A percentile compares a stretch with the other conserved stretches of the same genome.
These are phyloP conservation scores for Reticulascus tulasneorum DNA, from an alignment of 2,329 filamentous ascomycete genomes.

Conservation along the genomic window DNA sequence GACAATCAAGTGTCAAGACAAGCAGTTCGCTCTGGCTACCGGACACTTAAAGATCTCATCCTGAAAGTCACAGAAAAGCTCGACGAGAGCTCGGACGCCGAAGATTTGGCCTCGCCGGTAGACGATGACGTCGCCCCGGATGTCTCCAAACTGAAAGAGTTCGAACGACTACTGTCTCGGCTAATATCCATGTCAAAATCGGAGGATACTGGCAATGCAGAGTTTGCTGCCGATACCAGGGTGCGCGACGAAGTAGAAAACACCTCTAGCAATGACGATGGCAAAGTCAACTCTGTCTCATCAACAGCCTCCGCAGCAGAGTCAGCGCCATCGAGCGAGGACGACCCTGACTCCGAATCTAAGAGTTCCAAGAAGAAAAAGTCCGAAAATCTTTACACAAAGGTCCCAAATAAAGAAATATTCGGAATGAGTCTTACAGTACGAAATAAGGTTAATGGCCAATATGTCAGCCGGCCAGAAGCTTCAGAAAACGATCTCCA, in stretches of 20 bases:
- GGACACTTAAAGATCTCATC: constrained; percentile 44
- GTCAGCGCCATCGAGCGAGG: background rate
- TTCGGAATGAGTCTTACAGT: constrained; percentile 70
- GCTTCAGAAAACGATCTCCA: constrained; percentile 34
- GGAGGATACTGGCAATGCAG: too few species aligned
- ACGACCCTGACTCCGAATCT: background rate
- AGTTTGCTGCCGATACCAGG: background rate
- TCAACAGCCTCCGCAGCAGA: background rate
- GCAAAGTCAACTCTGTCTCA: too few species aligned
- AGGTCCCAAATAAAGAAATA: constrained; percentile 32
- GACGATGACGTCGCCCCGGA: constrained; percentile 22
- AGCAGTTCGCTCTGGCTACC: constrained; percentile 6
- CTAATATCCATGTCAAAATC: constrained; percentile 32
- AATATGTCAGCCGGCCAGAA: constrained; percentile 57
- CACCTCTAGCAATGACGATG: too few species aligned
- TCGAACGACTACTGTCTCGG: constrained; percentile 48
- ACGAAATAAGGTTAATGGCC: constrained; percentile 67
- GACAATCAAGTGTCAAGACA: too few species aligned
- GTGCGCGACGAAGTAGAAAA: background rate
- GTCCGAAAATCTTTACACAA: background rate
- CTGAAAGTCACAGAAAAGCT: constrained; percentile 45
- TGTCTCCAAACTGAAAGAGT: constrained; percentile 39
- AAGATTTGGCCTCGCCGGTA: constrained; percentile 14
- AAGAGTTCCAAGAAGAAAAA: background rate
- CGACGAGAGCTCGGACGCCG: constrained; percentile 26